phyloP scores from a whole-genome alignment of 257 asterid species.

The Scutellaria minor region DNA sequence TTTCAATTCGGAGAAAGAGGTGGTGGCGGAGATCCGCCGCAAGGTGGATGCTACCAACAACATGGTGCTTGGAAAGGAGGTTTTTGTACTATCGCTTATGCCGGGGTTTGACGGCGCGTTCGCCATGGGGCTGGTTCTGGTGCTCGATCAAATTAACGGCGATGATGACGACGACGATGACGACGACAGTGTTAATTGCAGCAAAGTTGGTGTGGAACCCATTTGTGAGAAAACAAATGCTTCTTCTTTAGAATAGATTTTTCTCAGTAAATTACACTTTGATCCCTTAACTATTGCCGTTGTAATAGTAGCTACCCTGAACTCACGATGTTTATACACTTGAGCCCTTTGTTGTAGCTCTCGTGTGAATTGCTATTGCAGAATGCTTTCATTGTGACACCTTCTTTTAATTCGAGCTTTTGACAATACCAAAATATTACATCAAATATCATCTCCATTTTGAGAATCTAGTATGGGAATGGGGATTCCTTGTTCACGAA shows the following conservation, averaged over 20 bases:
- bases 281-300: neutral
- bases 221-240: conserved; percentile 31
- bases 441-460: too few species aligned
- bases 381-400: too few species aligned
- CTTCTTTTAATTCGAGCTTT: too few species aligned
- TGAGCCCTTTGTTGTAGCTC: neutral
- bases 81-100: conserved; percentile 45
- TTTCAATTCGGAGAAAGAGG: conserved; percentile 46
- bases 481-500: too few species aligned
- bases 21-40: conserved; percentile 66
- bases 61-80: conserved; percentile 69
- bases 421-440: too few species aligned
- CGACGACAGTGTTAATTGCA: conserved; percentile 30
- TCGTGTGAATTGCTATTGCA: neutral
- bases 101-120: conserved; percentile 69
- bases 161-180: conserved; percentile 36
- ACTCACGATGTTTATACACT: neutral
- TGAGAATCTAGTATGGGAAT: too few species aligned
- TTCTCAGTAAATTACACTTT: conserved; percentile 14
- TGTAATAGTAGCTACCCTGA: conserved; percentile 5
- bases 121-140: conserved; percentile 69
- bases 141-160: conserved; percentile 61
- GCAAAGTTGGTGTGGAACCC: conserved; percentile 53
- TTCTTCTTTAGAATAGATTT: conserved; percentile 9
- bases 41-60: conserved; percentile 61